These are phyloP conservation scores for Sutorius eximius DNA, from an alignment of 1,284 basidiomycete genomes.

Conservation along the genomic window DNA sequence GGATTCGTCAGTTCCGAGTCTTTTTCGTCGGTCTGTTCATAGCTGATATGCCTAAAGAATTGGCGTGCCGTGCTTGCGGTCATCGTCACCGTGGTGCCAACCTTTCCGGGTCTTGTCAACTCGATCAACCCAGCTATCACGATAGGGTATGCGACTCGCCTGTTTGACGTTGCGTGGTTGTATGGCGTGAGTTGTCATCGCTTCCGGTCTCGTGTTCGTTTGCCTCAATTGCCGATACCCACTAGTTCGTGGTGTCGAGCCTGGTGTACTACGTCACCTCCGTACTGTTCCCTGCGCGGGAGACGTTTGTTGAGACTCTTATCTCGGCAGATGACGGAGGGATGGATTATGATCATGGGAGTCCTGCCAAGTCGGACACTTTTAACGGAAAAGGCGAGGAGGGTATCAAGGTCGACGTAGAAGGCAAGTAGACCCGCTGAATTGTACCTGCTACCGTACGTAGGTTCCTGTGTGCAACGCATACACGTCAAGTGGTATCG, in stretches of 20 bases:
- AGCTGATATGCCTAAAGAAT: conserved; percentile 47
- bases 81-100: conserved; percentile 57
- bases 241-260: conserved; percentile 43
- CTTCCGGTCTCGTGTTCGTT: background rate
- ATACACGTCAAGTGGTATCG: background rate
- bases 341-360: conserved; percentile 1
- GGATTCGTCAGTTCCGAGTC: conserved; percentile 53
- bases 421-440: background rate
- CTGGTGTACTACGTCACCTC: conserved; percentile 55
- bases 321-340: conserved; percentile 34
- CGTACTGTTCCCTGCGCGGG: conserved; percentile 54
- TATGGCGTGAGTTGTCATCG: conserved; percentile 55
- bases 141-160: conserved; percentile 50
- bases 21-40: background rate
- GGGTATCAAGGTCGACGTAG: background rate
- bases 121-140: conserved; percentile 59
- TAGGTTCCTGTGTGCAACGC: background rate
- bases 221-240: conserved; percentile 15
- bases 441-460: background rate
- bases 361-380: background rate
- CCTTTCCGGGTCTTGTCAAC: conserved; percentile 69
- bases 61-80: conserved; percentile 70
- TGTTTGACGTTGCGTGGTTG: conserved; percentile 72
- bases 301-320: conserved; percentile 55
- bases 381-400: background rate